Evolutionary conservation across 768 basidiomycete species (phyloP).

Genomic region (Clitopilus hobsonii): DNA sequence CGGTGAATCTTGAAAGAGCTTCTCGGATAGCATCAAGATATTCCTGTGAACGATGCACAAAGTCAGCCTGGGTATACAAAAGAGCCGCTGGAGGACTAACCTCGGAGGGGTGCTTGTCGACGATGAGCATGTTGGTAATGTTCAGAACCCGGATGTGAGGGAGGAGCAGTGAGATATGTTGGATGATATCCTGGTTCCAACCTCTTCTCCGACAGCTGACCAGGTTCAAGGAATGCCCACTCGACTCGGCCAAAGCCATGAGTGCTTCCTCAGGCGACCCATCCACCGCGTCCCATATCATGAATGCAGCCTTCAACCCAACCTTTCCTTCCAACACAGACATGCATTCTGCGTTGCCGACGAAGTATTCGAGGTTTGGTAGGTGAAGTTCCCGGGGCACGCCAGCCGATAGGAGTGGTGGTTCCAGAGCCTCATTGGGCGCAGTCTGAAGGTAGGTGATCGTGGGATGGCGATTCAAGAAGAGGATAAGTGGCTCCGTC

Average conservation of each 20-base stretch:
- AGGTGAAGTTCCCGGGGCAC: slow-evolving; percentile 18
- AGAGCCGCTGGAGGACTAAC: slow-evolving; percentile 12
- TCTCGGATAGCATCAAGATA: slow-evolving; percentile 22
- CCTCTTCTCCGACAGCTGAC: slow-evolving; percentile 31
- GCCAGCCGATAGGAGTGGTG: neutral
- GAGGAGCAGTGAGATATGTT: slow-evolving; percentile 25
- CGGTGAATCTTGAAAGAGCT: slow-evolving; percentile 24
- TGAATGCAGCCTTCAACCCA: slow-evolving; percentile 28
- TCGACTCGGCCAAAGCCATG: slow-evolving; percentile 24
- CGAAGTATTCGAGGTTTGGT: slow-evolving; percentile 29
- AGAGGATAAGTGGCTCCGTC: slow-evolving; percentile 22
- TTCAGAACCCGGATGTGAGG: slow-evolving; percentile 28
- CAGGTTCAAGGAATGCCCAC: slow-evolving; percentile 26
- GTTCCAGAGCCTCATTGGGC: slow-evolving; percentile 18
- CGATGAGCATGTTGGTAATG: slow-evolving; percentile 30
- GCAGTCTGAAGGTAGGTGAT: slow-evolving; percentile 32
- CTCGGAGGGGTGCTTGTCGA: slow-evolving; percentile 23
- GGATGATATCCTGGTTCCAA: slow-evolving; percentile 35
- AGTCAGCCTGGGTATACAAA: neutral
- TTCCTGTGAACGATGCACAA: slow-evolving; percentile 5
- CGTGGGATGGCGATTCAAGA: slow-evolving; percentile 29
- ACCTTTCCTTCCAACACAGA: slow-evolving; percentile 20
- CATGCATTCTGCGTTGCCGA: slow-evolving; percentile 28
- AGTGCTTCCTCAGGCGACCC: slow-evolving; percentile 24
- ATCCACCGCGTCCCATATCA: slow-evolving; percentile 29